Conservation (phyloP, 1,139 yeast species). For the Saccharomycopsis hybrid region DNA sequence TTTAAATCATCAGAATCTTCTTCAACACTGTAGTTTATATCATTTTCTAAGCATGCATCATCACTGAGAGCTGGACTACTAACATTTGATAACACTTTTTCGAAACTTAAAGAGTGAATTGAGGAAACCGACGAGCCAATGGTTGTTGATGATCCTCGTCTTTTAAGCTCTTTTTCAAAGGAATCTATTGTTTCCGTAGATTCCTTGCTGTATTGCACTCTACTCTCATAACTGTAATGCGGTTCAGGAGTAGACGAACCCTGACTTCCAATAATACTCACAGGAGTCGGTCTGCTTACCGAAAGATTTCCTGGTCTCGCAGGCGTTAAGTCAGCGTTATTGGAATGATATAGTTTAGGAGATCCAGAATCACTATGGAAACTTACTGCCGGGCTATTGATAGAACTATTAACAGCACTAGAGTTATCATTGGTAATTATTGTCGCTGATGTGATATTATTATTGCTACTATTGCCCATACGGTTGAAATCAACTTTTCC, state of each 20-base stretch:
- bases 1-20: slow-evolving; percentile 2
- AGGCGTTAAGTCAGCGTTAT: neutral
- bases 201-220: slow-evolving; percentile 17
- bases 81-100: slow-evolving; percentile 13
- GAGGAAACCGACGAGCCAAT: slow-evolving; percentile 18
- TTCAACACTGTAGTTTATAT: slow-evolving; percentile 7
- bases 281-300: slow-evolving; percentile 15
- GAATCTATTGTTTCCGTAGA: slow-evolving; percentile 16
- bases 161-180: slow-evolving; percentile 14
- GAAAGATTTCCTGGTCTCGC: slow-evolving; percentile 7
- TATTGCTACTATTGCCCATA: neutral
- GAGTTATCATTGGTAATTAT: neutral
- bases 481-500: neutral
- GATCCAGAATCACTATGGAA: neutral
- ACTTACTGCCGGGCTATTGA: neutral
- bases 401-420: too few relatives aligned
- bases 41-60: slow-evolving; percentile 12
- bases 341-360: neutral
- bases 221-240: slow-evolving; percentile 4
- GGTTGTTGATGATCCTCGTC: slow-evolving; percentile 10
- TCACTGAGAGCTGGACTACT: slow-evolving; percentile 12
- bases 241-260: slow-evolving; percentile 13
- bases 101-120: slow-evolving; percentile 15
- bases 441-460: too few relatives aligned
- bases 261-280: neutral